Conservation (phyloP, 2,329 filamentous ascomycete genomes). For the Neofusicoccum ribis region DNA sequence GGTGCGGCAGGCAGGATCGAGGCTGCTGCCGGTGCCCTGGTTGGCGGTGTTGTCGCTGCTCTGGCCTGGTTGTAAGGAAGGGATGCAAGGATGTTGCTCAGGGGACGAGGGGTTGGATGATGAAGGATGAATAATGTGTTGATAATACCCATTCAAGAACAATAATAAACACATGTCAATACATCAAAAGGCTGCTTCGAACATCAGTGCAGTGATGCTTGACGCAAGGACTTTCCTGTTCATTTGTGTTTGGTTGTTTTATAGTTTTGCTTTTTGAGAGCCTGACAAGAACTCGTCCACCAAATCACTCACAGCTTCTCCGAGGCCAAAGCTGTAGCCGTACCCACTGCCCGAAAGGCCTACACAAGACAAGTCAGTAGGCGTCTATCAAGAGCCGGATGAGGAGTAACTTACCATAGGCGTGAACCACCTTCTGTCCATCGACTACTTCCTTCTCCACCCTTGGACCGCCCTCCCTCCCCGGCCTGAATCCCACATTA, state of each 20-base stretch:
- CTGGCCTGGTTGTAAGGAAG: constrained; percentile 25
- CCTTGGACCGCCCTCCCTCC: constrained; percentile 25
- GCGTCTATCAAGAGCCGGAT: background rate
- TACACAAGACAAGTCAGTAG: background rate
- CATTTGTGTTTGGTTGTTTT: background rate
- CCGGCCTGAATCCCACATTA: constrained; percentile 29
- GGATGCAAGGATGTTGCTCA: background rate
- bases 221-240: background rate
- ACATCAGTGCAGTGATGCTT: background rate
- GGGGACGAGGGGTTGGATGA: background rate
- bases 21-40: constrained; percentile 14
- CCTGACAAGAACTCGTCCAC: constrained; percentile 19
- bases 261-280: background rate
- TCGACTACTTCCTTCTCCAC: constrained; percentile 32
- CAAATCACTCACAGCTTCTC: constrained; percentile 19
- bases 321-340: constrained; percentile 31
- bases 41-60: constrained; percentile 23
- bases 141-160: background rate
- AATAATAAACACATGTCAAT: background rate
- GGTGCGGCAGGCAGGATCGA: constrained; percentile 23
- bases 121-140: background rate
- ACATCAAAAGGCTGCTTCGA: background rate
- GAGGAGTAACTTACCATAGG: constrained; percentile 26
- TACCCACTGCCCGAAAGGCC: constrained; percentile 28
- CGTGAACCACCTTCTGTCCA: constrained; percentile 33